phyloP scores from a whole-genome alignment of 2,329 filamentous ascomycete species.

The Epichloe elymi region DNA sequence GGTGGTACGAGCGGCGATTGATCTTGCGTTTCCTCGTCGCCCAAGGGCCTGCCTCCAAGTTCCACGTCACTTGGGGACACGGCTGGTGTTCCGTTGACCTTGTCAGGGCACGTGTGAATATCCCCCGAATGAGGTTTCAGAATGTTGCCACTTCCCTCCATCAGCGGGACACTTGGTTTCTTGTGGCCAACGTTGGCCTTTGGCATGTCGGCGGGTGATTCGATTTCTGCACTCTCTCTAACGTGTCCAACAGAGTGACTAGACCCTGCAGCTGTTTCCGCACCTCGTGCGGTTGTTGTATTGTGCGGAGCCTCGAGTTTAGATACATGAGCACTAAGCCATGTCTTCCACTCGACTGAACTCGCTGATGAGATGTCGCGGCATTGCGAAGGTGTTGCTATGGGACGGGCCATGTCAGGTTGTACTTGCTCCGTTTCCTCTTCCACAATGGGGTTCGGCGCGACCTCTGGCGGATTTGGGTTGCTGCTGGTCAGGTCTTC shows the following conservation, averaged over 20 bases:
- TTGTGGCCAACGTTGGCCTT: background rate
- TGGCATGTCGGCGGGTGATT: slow-evolving; percentile 14
- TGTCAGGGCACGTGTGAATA: background rate
- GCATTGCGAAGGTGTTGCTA: slow-evolving; percentile 11
- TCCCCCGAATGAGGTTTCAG: background rate
- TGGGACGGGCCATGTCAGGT: background rate
- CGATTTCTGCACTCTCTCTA: slow-evolving; percentile 37
- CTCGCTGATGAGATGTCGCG: slow-evolving; percentile 29
- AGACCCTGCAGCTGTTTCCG: background rate
- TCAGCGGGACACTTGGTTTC: background rate
- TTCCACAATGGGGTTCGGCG: background rate
- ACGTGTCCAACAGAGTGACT: slow-evolving; percentile 25
- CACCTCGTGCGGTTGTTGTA: background rate
- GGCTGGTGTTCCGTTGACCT: background rate
- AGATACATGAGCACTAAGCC: slow-evolving; percentile 38
- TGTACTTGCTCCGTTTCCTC: background rate
- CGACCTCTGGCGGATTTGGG: background rate
- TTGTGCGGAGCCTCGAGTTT: slow-evolving; percentile 25
- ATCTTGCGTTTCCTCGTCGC: background rate
- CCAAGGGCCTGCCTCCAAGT: background rate
- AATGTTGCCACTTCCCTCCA: background rate
- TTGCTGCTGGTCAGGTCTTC: slow-evolving; percentile 11
- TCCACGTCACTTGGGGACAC: background rate
- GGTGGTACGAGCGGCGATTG: background rate
- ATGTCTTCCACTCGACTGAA: slow-evolving; percentile 41